Percentiles rank a stretch among this genome's conserved stretches.
phyloP scores from a whole-genome alignment of 179 eudicot genomes.

The Sideroxylon spinosum region DNA sequence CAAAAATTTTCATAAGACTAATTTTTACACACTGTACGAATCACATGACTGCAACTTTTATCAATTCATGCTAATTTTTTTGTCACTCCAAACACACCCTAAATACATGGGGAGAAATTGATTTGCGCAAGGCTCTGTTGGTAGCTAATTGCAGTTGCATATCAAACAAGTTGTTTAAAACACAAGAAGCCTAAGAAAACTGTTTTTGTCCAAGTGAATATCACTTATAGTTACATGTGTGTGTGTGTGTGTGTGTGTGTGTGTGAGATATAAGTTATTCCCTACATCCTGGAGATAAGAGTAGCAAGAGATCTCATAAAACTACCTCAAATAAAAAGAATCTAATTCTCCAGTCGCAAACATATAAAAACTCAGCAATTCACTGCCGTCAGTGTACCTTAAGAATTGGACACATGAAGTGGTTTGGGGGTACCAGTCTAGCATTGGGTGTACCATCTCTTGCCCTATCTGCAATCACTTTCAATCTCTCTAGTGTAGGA shows the following conservation, averaged over 20 bases:
- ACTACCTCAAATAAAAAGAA: not conserved
- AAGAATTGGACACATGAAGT: slow-evolving; percentile 80
- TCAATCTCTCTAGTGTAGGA: slow-evolving; percentile 64
- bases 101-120: not conserved
- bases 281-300: not conserved
- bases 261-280: not conserved
- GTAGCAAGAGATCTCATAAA: not conserved
- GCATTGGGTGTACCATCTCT: slow-evolving; percentile 27
- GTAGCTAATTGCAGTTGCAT: not conserved
- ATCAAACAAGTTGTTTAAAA: not conserved
- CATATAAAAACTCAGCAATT: not conserved
- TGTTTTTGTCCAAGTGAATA: not conserved
- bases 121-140: not conserved
- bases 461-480: slow-evolving; percentile 57
- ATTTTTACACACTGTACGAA: no score
- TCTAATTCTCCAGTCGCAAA: not conserved
- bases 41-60: not conserved
- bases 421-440: slow-evolving; percentile 45
- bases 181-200: not conserved
- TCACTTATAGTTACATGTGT: not conserved
- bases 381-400: slow-evolving; percentile 36
- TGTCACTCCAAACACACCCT: no score
- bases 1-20: no score
- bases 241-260: no score
- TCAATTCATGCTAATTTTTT: no score